Evolutionary conservation across 257 asterid genomes (phyloP).

Genomic region (Petunia secreta): DNA sequence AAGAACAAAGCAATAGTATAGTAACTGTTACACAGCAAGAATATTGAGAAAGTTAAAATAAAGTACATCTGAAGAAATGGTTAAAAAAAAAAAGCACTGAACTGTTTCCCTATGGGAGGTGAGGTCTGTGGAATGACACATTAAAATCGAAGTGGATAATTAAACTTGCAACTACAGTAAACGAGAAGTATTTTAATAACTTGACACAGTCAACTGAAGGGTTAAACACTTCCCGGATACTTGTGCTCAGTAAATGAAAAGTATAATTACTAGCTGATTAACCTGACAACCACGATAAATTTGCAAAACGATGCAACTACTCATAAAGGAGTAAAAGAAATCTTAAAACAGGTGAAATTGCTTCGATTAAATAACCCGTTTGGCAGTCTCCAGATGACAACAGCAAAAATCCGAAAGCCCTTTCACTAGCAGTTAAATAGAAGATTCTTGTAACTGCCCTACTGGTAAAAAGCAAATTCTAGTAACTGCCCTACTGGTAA

Average conservation of each 20-base stretch:
- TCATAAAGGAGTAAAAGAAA: not conserved
- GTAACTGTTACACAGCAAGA: not conserved
- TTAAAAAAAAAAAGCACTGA: not conserved
- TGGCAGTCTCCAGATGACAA: not conserved
- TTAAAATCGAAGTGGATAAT: not conserved
- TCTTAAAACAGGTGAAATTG: not conserved
- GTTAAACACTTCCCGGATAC: not conserved
- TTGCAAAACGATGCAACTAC: not conserved
- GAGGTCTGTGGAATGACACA: not conserved
- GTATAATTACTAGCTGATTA: not conserved
- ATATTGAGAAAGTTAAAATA: not conserved
- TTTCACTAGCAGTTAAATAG: not conserved
- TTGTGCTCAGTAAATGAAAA: not conserved
- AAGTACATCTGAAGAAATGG: not conserved
- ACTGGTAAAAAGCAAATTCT: not conserved
- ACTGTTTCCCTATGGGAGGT: not conserved
- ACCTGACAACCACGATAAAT: not conserved
- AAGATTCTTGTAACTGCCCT: not conserved
- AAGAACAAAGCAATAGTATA: not conserved
- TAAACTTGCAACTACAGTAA: not conserved
- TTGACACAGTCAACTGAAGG: not conserved
- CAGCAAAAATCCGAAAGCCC: not conserved
- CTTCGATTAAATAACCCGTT: not conserved
- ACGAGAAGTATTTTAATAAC: not conserved
- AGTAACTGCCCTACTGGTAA: conserved; percentile 8